Evolutionary conservation across 1,139 yeast species (phyloP).

Genomic region (Lodderomyces metapsilosis): DNA sequence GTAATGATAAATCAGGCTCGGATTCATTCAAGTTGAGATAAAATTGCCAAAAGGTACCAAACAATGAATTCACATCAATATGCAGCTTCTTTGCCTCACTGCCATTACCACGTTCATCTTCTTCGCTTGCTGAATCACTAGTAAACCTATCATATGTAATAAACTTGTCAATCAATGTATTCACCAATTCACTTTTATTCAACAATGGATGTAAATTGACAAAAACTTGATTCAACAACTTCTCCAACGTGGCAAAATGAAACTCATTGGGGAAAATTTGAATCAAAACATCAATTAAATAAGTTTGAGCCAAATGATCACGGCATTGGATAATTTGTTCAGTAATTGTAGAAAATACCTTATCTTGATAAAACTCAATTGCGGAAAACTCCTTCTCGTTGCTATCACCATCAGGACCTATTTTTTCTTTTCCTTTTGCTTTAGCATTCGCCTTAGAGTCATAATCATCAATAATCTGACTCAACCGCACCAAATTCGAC

Average conservation of each 20-base stretch:
- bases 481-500: conserved; percentile 81
- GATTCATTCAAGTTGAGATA: conserved; percentile 51
- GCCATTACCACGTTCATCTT: neutral
- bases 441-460: conserved; percentile 18
- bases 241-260: conserved; percentile 73
- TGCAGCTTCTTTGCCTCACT: neutral
- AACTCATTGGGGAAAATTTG: conserved; percentile 95
- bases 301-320: conserved; percentile 89
- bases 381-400: conserved; percentile 45
- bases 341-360: conserved; percentile 73
- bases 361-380: conserved; percentile 52
- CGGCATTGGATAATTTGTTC: conserved; percentile 93
- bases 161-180: conserved; percentile 71
- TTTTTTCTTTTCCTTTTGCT: too few relatives aligned
- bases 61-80: conserved; percentile 29
- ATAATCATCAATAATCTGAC: conserved; percentile 77
- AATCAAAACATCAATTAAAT: conserved; percentile 80
- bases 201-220: conserved; percentile 66
- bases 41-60: conserved; percentile 66
- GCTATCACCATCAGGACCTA: too few relatives aligned
- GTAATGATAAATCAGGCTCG: conserved; percentile 63
- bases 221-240: conserved; percentile 64
- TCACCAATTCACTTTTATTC: conserved; percentile 62
- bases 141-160: conserved; percentile 50
- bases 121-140: conserved; percentile 19